Conservation (phyloP, 352 stramenopile species). For the Globisporangium splendens region DNA sequence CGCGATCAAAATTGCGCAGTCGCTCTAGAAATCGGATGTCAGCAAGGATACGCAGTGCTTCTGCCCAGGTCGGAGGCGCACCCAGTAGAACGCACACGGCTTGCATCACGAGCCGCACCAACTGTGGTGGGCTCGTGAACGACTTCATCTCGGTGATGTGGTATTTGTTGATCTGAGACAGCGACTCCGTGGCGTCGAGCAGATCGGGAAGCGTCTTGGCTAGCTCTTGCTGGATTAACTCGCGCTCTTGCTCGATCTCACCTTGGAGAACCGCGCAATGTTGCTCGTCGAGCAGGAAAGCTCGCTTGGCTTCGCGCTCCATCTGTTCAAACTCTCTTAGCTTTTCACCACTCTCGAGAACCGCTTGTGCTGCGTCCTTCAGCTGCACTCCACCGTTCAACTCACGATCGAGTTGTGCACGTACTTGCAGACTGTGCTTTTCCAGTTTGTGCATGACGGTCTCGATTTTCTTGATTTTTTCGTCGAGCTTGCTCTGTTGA, state of each 20-base stretch:
- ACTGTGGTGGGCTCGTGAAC: constrained; percentile 64
- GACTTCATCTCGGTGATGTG: constrained; percentile 82
- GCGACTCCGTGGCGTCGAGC: constrained; percentile 43
- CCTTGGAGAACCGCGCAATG: constrained; percentile 44
- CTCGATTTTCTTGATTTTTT: neutral
- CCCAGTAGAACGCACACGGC: constrained; percentile 68
- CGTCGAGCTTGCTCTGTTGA: constrained; percentile 29
- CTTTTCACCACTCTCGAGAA: constrained; percentile 21
- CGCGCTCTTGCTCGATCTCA: constrained; percentile 53
- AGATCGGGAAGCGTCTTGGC: constrained; percentile 62
- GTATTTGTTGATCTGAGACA: constrained; percentile 75
- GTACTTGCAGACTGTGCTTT: neutral
- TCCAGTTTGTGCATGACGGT: constrained; percentile 4
- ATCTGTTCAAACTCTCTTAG: constrained; percentile 30
- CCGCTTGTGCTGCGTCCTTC: constrained; percentile 25
- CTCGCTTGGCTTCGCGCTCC: constrained; percentile 37
- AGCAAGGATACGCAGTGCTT: constrained; percentile 57
- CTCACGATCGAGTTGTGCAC: constrained; percentile 18
- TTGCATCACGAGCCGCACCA: constrained; percentile 75
- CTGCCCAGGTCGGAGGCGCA: constrained; percentile 53
- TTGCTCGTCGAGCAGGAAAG: constrained; percentile 61
- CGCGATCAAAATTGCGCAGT: constrained; percentile 55
- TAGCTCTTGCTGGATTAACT: constrained; percentile 50
- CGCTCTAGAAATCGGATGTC: constrained; percentile 70
- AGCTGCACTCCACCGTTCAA: constrained; percentile 33